Percentiles rank a stretch among this genome's conserved stretches.
Evolutionary conservation across 371 early-diverging fungal species (phyloP).

Genomic region (Chytridiales sp.): DNA sequence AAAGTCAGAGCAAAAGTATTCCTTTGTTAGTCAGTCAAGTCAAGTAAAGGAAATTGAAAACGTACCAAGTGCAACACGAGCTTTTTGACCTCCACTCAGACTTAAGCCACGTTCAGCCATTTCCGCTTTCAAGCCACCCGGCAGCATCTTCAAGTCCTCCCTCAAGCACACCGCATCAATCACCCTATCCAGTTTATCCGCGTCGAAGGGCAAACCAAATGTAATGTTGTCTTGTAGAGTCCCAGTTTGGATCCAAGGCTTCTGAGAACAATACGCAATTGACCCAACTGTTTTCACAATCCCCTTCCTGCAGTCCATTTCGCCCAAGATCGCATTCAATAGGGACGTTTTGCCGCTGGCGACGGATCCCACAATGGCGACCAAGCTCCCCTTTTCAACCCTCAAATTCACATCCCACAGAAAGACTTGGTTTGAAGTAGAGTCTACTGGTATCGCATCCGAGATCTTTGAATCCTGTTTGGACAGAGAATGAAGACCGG

Average conservation of each 20-base stretch:
- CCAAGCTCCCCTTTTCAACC: constrained; percentile 19
- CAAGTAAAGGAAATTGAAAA: no score
- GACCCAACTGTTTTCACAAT: constrained; percentile 38
- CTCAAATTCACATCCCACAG: constrained; percentile 22
- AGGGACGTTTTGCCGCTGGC: constrained; percentile 54
- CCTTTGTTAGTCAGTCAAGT: no score
- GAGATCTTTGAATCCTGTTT: no score
- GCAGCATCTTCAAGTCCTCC: no score
- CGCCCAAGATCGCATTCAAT: constrained; percentile 36
- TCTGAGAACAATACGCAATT: constrained; percentile 48
- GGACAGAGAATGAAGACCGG: no score
- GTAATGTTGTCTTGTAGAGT: constrained; percentile 52
- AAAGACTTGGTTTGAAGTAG: no score
- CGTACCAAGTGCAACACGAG: constrained; percentile 34
- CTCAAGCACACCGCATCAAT: no score
- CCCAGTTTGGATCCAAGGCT: constrained; percentile 47
- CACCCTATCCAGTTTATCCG: constrained; percentile 3
- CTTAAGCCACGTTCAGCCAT: constrained; percentile 85
- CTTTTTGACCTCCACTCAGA: constrained; percentile 74
- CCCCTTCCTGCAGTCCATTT: constrained; percentile 31
- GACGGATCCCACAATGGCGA: constrained; percentile 49
- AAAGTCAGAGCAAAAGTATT: no score
- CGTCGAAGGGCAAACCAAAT: constrained; percentile 15
- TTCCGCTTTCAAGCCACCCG: constrained; percentile 73
- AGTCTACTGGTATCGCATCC: no score